Base-by-base conservation (phyloP, 1,139 yeast genomes). In the Candida mesenterica region DNA sequence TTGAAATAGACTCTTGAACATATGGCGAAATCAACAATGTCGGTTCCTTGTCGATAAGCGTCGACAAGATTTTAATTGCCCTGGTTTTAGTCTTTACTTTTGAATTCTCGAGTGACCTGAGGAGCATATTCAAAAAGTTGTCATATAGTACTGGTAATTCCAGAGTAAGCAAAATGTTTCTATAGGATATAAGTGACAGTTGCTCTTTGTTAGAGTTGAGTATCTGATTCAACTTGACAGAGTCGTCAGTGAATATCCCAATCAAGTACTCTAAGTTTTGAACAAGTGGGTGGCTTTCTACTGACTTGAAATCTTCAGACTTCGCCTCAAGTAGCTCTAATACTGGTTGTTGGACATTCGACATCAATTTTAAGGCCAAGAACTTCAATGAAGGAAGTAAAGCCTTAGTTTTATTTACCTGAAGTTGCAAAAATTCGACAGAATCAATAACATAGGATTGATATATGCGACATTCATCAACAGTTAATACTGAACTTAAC, bases 31-130 rank as follows among this genome's bases (percentile, higher is more conserved):
- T 54, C 28, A 85, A 55, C 23, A 85, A 57, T 0, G 60, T 47
- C 1, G 78, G 68, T 36, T 82, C 82, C 22, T 65, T 65, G n/a
- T 68, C 68, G 5, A 82, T 68, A 4, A 68, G 43, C 1, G 44
- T 34, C 1, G 71, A 51, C 16, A 87, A 57, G 28, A 79, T 72
- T 40, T 79, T 78, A 19, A 86, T 67, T 0, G 90, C 86, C 37
- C 79, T 76, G 0, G 86, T 71, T 48, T 84, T 75, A 1, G 82
- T 61, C 44, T 80, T 84, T 17, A 77, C 71, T 45, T 79, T 81
- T 1, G 70, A 48, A 41, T 77, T 75, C 20, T 70, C 75, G 33
- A 82, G 55, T 0, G 75, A 61, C 4, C 55, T 58, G 12, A 82
- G 49, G 3, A 86, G 56, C 10, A 78, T 56, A 15, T 59, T 60